A percentile compares a stretch with the other conserved stretches of the same genome.
Conservation (phyloP, 805 yeast genomes). For the Cyberlindnera veronae region DNA sequence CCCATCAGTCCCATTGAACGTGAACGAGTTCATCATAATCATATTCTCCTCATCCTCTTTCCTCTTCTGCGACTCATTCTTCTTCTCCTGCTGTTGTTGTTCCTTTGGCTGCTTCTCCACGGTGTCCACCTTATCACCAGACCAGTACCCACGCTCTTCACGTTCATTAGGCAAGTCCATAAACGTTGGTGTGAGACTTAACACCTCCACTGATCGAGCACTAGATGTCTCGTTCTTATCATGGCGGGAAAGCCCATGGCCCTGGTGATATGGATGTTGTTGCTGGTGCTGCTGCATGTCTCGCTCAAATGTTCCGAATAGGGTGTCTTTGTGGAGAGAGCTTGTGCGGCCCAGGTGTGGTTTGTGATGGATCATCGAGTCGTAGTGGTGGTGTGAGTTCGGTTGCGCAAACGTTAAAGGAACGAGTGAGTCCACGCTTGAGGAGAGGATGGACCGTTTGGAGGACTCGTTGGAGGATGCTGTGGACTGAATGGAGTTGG, state of each 20-base stretch:
- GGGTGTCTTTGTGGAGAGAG: conserved; percentile 5
- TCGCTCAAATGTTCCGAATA: conserved; percentile 15
- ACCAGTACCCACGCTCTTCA: too few relatives aligned
- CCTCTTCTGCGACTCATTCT: too few relatives aligned
- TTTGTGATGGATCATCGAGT: conserved; percentile 19
- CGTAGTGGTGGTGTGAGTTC: conserved; percentile 19
- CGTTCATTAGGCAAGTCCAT: conserved; percentile 28
- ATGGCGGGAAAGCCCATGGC: too few relatives aligned
- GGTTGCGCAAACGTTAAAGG: not conserved
- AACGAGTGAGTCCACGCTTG: not conserved
- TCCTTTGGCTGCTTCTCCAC: too few relatives aligned
- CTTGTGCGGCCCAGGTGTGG: conserved; percentile 2
- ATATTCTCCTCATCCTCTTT: too few relatives aligned
- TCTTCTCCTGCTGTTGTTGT: too few relatives aligned
- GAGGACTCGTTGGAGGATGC: too few relatives aligned
- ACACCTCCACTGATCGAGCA: conserved; percentile 31
- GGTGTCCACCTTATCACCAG: too few relatives aligned
- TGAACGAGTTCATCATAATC: too few relatives aligned
- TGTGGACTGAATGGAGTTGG: too few relatives aligned
- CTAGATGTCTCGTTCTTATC: not conserved
- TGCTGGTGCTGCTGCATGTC: conserved; percentile 9
- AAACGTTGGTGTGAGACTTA: conserved; percentile 39
- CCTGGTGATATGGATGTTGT: conserved; percentile 1
- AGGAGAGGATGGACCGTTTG: too few relatives aligned
- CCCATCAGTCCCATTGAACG: too few relatives aligned